These are phyloP conservation scores for Trifolium fragiferum DNA, from an alignment of 306 rosid genomes.

Conservation along the genomic window DNA sequence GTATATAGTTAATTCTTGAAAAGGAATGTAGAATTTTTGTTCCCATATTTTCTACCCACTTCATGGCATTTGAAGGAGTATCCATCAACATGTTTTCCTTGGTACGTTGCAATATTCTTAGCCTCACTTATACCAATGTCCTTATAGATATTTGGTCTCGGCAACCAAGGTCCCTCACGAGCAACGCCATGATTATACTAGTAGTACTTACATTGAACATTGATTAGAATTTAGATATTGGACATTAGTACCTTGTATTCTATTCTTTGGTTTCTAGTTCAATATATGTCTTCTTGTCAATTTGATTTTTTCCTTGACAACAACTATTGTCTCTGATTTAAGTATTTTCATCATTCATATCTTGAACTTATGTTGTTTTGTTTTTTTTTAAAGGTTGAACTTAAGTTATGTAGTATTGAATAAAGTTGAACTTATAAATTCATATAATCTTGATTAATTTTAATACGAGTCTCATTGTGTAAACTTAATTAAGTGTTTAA, in stretches of 20 bases:
- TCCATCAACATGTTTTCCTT: slow-evolving; percentile 42
- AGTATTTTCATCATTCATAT: too few relatives aligned
- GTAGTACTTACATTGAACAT: slow-evolving; percentile 57
- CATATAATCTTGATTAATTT: too few relatives aligned
- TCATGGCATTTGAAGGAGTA: background rate
- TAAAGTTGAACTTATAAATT: too few relatives aligned
- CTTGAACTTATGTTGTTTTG: too few relatives aligned
- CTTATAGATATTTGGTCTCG: slow-evolving; percentile 34
- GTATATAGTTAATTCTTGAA: slow-evolving; percentile 39
- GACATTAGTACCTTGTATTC: slow-evolving; percentile 6
- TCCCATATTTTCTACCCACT: slow-evolving; percentile 24
- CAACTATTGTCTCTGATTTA: background rate
- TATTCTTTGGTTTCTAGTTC: slow-evolving; percentile 44
- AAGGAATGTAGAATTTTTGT: slow-evolving; percentile 35
- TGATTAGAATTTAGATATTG: slow-evolving; percentile 38
- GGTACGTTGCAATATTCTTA: slow-evolving; percentile 45
- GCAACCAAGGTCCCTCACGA: slow-evolving; percentile 51
- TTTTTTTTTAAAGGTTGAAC: too few relatives aligned
- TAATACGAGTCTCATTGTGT: too few relatives aligned
- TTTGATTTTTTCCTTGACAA: background rate
- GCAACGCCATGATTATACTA: slow-evolving; percentile 57
- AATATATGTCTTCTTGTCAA: slow-evolving; percentile 13
- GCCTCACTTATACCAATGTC: slow-evolving; percentile 46
- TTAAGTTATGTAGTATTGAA: too few relatives aligned
- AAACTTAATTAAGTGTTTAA: too few relatives aligned